phyloP scores from a whole-genome alignment of 305 asterid species.

The Solanum aculeatissimum region DNA sequence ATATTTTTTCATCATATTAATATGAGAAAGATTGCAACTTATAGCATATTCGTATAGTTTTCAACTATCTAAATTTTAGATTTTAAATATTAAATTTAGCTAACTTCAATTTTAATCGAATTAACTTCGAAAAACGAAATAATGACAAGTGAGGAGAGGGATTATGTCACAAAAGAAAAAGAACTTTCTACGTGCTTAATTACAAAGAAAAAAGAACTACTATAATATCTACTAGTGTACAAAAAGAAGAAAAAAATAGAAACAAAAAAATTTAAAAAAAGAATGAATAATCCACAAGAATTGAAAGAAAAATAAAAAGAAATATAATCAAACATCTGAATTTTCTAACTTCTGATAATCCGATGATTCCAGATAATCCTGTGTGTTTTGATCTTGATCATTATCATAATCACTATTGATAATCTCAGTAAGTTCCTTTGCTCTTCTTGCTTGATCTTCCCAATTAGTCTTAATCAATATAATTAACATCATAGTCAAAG shows the following conservation, averaged over 20 bases:
- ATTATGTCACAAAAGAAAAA: too few species aligned
- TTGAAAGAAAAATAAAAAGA: neutral
- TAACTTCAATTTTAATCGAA: too few species aligned
- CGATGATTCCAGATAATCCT: neutral
- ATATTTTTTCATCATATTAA: too few species aligned
- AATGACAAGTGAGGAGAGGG: too few species aligned
- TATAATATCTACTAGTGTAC: neutral
- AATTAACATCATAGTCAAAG: slow-evolving; percentile 17
- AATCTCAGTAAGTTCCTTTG: slow-evolving; percentile 18
- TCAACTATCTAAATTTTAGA: too few species aligned
- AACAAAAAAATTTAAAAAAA: neutral
- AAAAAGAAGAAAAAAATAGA: neutral
- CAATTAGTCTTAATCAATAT: slow-evolving; percentile 20
- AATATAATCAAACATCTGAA: neutral
- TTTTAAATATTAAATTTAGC: too few species aligned
- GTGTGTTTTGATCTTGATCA: neutral
- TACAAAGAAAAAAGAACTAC: neutral
- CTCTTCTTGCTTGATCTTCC: slow-evolving; percentile 22
- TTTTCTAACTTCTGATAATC: neutral
- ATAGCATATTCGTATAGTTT: too few species aligned
- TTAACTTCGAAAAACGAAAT: too few species aligned
- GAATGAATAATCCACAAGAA: neutral
- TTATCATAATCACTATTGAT: neutral
- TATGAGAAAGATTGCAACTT: too few species aligned
- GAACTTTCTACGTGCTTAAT: neutral